A percentile compares a stretch with the other conserved stretches of the same genome.
Conservation (phyloP, 2,329 filamentous ascomycete genomes). For the Ascochyta lentis region DNA sequence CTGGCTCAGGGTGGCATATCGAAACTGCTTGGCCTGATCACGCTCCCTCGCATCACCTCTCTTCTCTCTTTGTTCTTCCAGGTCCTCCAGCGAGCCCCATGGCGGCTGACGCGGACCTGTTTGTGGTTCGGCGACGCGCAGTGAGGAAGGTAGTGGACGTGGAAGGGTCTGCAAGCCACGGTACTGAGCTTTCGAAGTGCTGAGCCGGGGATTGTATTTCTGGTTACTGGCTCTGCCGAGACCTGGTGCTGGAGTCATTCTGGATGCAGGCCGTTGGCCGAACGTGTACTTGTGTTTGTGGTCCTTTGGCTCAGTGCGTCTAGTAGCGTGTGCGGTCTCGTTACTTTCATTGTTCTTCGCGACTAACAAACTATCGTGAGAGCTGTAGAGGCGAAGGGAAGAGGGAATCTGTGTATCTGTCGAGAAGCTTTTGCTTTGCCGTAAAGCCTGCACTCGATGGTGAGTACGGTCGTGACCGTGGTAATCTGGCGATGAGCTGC, state of each 20-base stretch:
- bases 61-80: constrained; percentile 16
- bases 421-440: constrained; percentile 2
- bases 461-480: background rate
- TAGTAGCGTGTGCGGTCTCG: background rate
- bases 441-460: background rate
- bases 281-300: constrained; percentile 19
- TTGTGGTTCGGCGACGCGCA: constrained; percentile 3
- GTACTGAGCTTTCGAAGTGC: constrained; percentile 5
- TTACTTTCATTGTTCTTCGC: background rate
- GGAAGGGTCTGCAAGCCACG: constrained; percentile 6
- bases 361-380: constrained; percentile 7
- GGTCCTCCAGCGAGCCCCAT: constrained; percentile 21
- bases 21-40: background rate
- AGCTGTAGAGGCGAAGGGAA: constrained; percentile 4
- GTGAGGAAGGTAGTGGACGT: background rate
- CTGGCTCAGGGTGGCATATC: background rate
- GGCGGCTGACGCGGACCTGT: constrained; percentile 22
- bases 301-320: constrained; percentile 18
- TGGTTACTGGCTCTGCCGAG: background rate
- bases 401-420: constrained; percentile 1
- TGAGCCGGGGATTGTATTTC: constrained; percentile 10
- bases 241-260: background rate
- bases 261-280: constrained; percentile 12
- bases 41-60: constrained; percentile 13
- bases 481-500: constrained; percentile 6